Conservation (phyloP, 2,329 filamentous ascomycete species). For the Ascosphaera acerosa region DNA sequence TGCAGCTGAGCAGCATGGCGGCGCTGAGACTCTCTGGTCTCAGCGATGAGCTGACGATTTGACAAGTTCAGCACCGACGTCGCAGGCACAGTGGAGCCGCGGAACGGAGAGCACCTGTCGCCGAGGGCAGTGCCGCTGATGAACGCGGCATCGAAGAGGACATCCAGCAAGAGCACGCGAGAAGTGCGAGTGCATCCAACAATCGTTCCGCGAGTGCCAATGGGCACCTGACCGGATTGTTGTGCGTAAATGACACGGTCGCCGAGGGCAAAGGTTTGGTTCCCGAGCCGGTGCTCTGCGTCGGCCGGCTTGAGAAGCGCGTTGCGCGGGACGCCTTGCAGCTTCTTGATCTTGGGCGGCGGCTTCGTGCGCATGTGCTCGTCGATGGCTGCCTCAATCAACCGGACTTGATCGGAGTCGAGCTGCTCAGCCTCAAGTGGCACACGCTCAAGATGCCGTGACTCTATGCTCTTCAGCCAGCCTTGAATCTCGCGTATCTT, state of each 20-base stretch:
- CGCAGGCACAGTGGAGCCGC: constrained; percentile 70
- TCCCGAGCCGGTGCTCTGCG: constrained; percentile 74
- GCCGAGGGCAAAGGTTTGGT: constrained; percentile 60
- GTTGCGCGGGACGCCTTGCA: constrained; percentile 60
- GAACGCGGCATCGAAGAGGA: constrained; percentile 83
- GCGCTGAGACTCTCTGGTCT: constrained; percentile 16
- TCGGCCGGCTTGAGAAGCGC: constrained; percentile 83
- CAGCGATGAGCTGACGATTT: constrained; percentile 51
- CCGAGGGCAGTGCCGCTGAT: constrained; percentile 91
- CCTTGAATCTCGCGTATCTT: constrained; percentile 83
- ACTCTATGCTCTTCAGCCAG: constrained; percentile 81
- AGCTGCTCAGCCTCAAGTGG: constrained; percentile 90
- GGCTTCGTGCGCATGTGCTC: constrained; percentile 27
- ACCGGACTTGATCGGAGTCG: constrained; percentile 66
- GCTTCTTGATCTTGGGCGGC: constrained; percentile 36
- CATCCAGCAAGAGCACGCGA: constrained; percentile 57
- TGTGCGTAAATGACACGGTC: constrained; percentile 85
- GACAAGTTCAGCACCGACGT: constrained; percentile 77
- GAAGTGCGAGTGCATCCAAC: constrained; percentile 77
- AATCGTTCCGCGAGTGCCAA: constrained; percentile 78
- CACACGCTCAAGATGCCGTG: constrained; percentile 83
- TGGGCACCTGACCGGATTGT: constrained; percentile 81
- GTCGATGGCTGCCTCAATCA: constrained; percentile 56
- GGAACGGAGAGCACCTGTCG: constrained; percentile 75
- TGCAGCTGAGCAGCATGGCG: constrained; percentile 15